Conservation (phyloP, 2,329 filamentous ascomycete species). For the Penicillium thymicola region DNA sequence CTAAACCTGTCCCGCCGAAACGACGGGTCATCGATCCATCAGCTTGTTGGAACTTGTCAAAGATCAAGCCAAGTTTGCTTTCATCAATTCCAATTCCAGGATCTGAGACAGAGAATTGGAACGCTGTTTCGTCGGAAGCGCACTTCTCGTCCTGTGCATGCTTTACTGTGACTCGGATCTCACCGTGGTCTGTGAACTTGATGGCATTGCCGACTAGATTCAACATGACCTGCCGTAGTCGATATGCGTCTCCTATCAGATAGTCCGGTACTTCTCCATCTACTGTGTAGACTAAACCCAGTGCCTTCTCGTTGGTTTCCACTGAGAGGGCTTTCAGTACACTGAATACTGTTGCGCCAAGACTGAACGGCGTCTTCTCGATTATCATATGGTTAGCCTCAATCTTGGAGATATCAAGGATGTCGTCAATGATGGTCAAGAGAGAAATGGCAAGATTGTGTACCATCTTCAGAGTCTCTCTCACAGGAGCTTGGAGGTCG, state of each 20-base stretch:
- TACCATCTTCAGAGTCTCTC: constrained; percentile 95
- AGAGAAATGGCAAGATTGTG: constrained; percentile 91
- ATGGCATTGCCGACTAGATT: constrained; percentile 95
- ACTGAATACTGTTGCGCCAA: constrained; percentile 90
- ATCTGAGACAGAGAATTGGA: constrained; percentile 89
- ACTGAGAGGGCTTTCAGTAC: constrained; percentile 91
- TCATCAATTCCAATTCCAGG: constrained; percentile 91
- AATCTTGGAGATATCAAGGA: constrained; percentile 66
- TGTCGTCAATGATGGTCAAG: constrained; percentile 85
- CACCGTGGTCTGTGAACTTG: constrained; percentile 92
- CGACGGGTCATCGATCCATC: constrained; percentile 93
- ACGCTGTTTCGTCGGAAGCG: constrained; percentile 72
- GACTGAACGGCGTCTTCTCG: constrained; percentile 89
- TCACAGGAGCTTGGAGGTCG: constrained; percentile 83
- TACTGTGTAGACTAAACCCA: constrained; percentile 85
- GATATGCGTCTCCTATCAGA: constrained; percentile 89
- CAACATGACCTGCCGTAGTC: constrained; percentile 86
- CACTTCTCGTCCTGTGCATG: constrained; percentile 58
- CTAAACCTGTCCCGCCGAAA: constrained; percentile 88
- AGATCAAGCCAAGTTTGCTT: constrained; percentile 91
- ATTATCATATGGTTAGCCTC: constrained; percentile 95
- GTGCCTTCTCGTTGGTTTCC: constrained; percentile 90
- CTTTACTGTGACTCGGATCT: constrained; percentile 84
- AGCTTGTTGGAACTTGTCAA: constrained; percentile 96
- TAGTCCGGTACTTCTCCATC: constrained; percentile 88